Percentiles rank a stretch among this genome's conserved stretches.
These are phyloP conservation scores for Clarireedia hainanense DNA, from an alignment of 2,329 filamentous ascomycete species.

Conservation along the genomic window DNA sequence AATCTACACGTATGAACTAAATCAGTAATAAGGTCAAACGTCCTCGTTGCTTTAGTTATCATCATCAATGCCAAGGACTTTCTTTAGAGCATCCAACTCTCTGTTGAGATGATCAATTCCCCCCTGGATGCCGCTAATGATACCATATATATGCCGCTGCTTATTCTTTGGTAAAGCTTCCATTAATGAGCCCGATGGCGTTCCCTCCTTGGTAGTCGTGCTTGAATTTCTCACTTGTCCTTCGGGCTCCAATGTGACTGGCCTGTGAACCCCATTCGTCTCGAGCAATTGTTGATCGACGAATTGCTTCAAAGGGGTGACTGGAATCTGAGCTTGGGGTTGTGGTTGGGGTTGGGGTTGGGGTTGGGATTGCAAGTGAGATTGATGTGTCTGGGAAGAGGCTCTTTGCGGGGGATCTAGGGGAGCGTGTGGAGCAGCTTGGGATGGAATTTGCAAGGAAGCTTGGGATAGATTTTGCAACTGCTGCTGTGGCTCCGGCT, in stretches of 20 bases:
- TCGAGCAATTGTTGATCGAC: conserved; percentile 1
- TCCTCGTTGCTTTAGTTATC: conserved; percentile 7
- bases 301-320: neutral
- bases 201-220: conserved; percentile 15
- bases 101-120: conserved; percentile 28
- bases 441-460: neutral
- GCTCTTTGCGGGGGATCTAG: neutral
- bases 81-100: conserved; percentile 26
- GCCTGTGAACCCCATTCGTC: neutral
- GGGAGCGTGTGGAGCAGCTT: neutral
- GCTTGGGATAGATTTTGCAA: neutral
- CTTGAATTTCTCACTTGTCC: conserved; percentile 15
- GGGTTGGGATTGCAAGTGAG: neutral
- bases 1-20: neutral
- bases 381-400: neutral
- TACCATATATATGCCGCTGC: conserved; percentile 27
- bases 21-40: too few relatives aligned
- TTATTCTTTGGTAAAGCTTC: conserved; percentile 27
- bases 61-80: conserved; percentile 26
- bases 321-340: conserved; percentile 1
- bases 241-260: neutral
- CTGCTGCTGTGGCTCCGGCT: neutral
- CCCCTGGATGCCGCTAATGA: conserved; percentile 26
- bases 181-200: conserved; percentile 21
- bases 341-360: neutral